These are phyloP conservation scores for Talaromyces sp. DNA, from an alignment of 2,329 filamentous ascomycete genomes.

Conservation along the genomic window DNA sequence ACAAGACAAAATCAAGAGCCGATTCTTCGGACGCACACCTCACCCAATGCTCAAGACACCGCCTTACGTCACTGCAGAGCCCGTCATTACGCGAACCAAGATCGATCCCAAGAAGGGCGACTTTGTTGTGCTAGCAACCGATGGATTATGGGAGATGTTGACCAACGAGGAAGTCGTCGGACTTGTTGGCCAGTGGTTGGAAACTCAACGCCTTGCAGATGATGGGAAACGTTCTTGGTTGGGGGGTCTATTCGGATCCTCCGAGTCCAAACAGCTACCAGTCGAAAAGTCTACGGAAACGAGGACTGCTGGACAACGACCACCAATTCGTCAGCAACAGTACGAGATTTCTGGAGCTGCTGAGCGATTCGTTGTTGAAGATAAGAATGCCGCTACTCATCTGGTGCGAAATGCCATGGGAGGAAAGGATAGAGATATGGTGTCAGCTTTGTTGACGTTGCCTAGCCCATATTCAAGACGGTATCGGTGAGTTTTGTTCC, in stretches of 20 bases:
- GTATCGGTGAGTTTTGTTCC: conserved; percentile 62
- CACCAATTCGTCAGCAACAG: conserved; percentile 82
- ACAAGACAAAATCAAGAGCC: conserved; percentile 71
- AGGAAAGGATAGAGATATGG: conserved; percentile 86
- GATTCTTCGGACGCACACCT: conserved; percentile 81
- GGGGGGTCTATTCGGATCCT: conserved; percentile 60
- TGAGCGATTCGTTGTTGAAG: conserved; percentile 85
- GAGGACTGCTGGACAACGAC: conserved; percentile 61
- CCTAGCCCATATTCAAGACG: conserved; percentile 85
- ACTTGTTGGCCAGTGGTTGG: conserved; percentile 93
- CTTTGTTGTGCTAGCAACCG: conserved; percentile 93
- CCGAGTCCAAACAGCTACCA: conserved; percentile 57
- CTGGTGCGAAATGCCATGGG: conserved; percentile 91
- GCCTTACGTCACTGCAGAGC: conserved; percentile 95
- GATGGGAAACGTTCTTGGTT: conserved; percentile 58
- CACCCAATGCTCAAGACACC: conserved; percentile 78
- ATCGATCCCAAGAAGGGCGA: conserved; percentile 85
- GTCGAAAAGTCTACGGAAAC: conserved; percentile 60
- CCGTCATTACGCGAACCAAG: conserved; percentile 86
- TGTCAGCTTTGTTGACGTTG: conserved; percentile 84
- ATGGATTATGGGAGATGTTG: conserved; percentile 98
- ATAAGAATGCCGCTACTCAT: conserved; percentile 94
- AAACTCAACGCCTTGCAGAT: conserved; percentile 56
- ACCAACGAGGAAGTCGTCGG: conserved; percentile 98
- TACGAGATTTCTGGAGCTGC: conserved; percentile 70